These are phyloP conservation scores for Meira nashicola DNA, from an alignment of 1,284 basidiomycete genomes.

Conservation along the genomic window DNA sequence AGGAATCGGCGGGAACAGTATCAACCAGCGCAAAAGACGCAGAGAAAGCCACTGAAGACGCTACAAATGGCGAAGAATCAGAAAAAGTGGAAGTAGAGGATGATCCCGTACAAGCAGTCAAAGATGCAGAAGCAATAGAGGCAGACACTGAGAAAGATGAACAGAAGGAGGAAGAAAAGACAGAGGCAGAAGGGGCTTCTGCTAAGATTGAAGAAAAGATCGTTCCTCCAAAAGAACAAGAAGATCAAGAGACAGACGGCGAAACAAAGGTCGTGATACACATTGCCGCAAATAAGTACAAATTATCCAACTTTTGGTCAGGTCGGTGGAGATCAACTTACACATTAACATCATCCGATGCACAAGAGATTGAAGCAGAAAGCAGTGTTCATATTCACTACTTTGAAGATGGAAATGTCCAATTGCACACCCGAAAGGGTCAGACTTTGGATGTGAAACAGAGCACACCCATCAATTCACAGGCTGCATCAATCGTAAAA, in stretches of 20 bases:
- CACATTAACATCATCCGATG: conserved; percentile 19
- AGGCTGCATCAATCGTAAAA: conserved; percentile 23
- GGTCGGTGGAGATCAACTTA: conserved; percentile 47
- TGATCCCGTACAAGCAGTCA: conserved; percentile 6
- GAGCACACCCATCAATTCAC: neutral
- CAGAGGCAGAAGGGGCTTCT: conserved; percentile 18
- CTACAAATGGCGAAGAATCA: neutral
- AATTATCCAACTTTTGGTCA: conserved; percentile 49
- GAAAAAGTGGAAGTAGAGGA: conserved; percentile 9
- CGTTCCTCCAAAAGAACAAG: conserved; percentile 6
- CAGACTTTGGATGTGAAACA: neutral
- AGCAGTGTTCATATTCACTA: conserved; percentile 43
- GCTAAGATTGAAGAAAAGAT: conserved; percentile 15
- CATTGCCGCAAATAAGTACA: conserved; percentile 47
- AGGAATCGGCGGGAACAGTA: neutral
- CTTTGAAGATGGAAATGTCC: conserved; percentile 52
- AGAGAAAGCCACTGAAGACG: conserved; percentile 3
- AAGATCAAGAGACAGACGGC: conserved; percentile 10
- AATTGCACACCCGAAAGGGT: conserved; percentile 26
- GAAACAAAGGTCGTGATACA: conserved; percentile 26
- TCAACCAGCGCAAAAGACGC: neutral
- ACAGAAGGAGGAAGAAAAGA: conserved; percentile 9
- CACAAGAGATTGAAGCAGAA: conserved; percentile 12
- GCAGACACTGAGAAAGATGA: conserved; percentile 3
- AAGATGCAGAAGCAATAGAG: conserved; percentile 4